Conservation (phyloP, 1,284 basidiomycete genomes). For the Schizopora paradoxa region DNA sequence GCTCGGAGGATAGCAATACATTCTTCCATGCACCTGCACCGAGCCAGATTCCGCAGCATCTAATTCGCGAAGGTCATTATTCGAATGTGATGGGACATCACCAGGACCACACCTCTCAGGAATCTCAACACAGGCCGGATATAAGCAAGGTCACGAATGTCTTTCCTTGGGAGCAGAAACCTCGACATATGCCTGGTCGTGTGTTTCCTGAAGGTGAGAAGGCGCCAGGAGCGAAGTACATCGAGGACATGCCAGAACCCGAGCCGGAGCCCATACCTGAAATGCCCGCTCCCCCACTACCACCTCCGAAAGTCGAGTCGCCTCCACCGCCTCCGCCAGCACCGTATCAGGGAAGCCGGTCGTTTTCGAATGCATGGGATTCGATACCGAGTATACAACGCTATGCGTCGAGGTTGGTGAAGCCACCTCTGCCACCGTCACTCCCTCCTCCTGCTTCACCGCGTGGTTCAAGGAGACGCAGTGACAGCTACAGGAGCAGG, state of each 20-base stretch:
- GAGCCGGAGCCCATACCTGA: conserved; percentile 28
- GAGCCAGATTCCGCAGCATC: conserved; percentile 52
- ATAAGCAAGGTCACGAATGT: conserved; percentile 66
- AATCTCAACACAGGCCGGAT: conserved; percentile 48
- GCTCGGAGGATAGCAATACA: conserved; percentile 32
- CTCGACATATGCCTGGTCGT: conserved; percentile 58
- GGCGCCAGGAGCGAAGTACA: conserved; percentile 43
- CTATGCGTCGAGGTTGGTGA: conserved; percentile 63
- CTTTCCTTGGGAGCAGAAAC: conserved; percentile 91
- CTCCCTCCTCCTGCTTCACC: conserved; percentile 42
- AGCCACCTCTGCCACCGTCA: conserved; percentile 39
- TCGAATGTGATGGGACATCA: conserved; percentile 49
- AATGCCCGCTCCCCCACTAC: conserved; percentile 27
- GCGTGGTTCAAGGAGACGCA: conserved; percentile 36
- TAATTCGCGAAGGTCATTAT: conserved; percentile 59
- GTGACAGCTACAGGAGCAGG: conserved; percentile 38
- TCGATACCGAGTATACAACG: conserved; percentile 68
- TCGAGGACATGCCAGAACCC: conserved; percentile 33
- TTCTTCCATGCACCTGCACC: conserved; percentile 60
- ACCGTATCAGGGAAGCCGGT: conserved; percentile 51
- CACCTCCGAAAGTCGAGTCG: conserved; percentile 27
- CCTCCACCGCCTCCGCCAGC: conserved; percentile 28
- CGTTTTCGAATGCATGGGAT: conserved; percentile 82
- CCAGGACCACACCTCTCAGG: conserved; percentile 11
- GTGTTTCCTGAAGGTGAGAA: conserved; percentile 72